phyloP scores from a whole-genome alignment of 176 grass and related monocot species.

The Microstegium vimineum region DNA sequence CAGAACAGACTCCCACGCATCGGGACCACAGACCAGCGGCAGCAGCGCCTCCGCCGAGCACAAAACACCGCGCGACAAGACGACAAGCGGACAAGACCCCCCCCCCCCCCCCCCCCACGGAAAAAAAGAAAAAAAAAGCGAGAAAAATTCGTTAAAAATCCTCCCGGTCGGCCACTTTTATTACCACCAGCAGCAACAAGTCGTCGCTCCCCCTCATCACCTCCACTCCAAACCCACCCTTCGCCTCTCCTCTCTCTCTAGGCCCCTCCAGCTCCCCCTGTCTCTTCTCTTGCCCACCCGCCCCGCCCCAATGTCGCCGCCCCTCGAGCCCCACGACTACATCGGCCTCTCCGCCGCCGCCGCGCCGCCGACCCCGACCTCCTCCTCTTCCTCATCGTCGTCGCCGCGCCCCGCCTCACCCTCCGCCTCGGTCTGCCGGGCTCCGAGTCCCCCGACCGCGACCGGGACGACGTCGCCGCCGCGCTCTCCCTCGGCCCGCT shows the following conservation, averaged over 20 bases:
- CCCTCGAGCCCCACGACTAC: slow-evolving; percentile 51
- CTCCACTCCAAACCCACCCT: slow-evolving; percentile 8
- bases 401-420: slow-evolving; percentile 34
- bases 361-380: slow-evolving; percentile 22
- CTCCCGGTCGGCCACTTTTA: slow-evolving; percentile 51
- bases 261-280: background rate
- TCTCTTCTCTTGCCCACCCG: background rate
- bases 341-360: slow-evolving; percentile 42
- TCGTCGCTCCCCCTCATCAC: background rate
- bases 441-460: slow-evolving; percentile 48
- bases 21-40: background rate
- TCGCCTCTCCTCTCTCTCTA: background rate
- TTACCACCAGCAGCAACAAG: background rate
- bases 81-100: slow-evolving; percentile 27
- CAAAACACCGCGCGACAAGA: slow-evolving; percentile 32
- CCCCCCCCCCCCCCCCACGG: too few species aligned
- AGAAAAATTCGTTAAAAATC: slow-evolving; percentile 34
- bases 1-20: background rate
- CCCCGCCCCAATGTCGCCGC: slow-evolving; percentile 34
- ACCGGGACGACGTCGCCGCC: slow-evolving; percentile 24
- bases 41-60: background rate
- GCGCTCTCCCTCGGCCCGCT: slow-evolving; percentile 34
- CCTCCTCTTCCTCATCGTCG: slow-evolving; percentile 34
- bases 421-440: slow-evolving; percentile 55
- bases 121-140: too few species aligned